A percentile compares a stretch with the other conserved stretches of the same genome.
Evolutionary conservation across 1,284 basidiomycete genomes (phyloP).

Genomic region (Malassezia sympodialis): DNA sequence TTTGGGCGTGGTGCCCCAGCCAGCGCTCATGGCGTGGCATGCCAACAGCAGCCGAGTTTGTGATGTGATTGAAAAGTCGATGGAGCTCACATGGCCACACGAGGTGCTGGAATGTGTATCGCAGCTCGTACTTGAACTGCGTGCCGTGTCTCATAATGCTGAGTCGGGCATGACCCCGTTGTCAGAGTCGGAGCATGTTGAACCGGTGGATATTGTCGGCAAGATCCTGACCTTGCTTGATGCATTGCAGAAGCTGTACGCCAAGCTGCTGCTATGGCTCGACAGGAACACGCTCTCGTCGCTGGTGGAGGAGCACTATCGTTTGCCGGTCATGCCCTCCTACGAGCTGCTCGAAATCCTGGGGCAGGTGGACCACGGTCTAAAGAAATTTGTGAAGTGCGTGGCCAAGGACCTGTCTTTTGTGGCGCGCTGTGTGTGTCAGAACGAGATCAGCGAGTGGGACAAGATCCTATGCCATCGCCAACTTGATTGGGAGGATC

Average conservation of each 20-base stretch:
- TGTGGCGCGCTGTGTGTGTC: constrained; percentile 7
- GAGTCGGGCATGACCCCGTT: neutral
- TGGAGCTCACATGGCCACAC: neutral
- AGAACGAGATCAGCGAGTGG: constrained; percentile 11
- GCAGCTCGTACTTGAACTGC: neutral
- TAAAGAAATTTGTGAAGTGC: constrained; percentile 8
- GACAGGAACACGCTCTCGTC: neutral
- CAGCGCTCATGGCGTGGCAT: constrained; percentile 1
- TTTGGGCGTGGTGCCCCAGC: neutral
- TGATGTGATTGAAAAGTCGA: neutral
- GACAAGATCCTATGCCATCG: constrained; percentile 8
- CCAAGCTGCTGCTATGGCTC: constrained; percentile 13
- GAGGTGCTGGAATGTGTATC: neutral
- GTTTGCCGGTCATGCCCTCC: neutral
- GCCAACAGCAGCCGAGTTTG: neutral
- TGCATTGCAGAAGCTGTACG: constrained; percentile 8
- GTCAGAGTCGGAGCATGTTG: neutral
- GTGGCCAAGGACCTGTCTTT: constrained; percentile 11
- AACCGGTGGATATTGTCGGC: neutral
- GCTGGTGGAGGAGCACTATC: neutral
- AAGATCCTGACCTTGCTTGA: constrained; percentile 1
- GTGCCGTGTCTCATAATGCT: neutral
- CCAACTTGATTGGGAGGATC: constrained; percentile 11
- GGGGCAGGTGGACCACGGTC: neutral
- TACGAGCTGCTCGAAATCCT: neutral